Conservation (phyloP, 208 protist genomes). For the Angomonas deanei region DNA sequence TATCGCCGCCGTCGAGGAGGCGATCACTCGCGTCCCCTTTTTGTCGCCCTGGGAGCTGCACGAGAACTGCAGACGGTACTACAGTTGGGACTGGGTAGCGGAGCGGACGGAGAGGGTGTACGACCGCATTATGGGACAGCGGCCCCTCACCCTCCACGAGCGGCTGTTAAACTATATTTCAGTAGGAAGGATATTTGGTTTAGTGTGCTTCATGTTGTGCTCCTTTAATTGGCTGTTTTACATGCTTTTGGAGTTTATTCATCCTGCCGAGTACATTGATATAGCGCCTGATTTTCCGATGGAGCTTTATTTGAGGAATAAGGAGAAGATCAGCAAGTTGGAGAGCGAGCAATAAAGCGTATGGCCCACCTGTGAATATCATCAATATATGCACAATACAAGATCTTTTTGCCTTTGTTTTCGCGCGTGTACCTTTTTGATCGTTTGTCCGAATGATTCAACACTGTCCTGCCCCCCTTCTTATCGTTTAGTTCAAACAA, state of each 20-base stretch:
- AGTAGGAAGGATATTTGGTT: slow-evolving; percentile 82
- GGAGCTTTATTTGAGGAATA: slow-evolving; percentile 60
- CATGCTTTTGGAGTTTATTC: slow-evolving; percentile 71
- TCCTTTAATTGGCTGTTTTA: slow-evolving; percentile 80
- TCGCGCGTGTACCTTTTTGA: too few relatives aligned
- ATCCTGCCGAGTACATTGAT: slow-evolving; percentile 82
- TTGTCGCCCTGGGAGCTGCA: slow-evolving; percentile 84
- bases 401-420: too few relatives aligned
- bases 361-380: background rate
- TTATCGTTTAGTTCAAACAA: too few relatives aligned
- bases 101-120: slow-evolving; percentile 94
- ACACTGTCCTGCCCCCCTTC: too few relatives aligned
- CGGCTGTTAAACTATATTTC: slow-evolving; percentile 82
- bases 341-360: background rate
- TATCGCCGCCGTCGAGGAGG: slow-evolving; percentile 60
- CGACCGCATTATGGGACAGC: slow-evolving; percentile 64
- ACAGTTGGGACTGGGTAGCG: slow-evolving; percentile 94
- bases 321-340: slow-evolving; percentile 64
- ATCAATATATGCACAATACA: too few relatives aligned
- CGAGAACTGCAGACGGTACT: slow-evolving; percentile 87
- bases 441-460: too few relatives aligned
- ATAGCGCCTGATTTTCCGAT: slow-evolving; percentile 91
- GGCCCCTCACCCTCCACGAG: slow-evolving; percentile 67
- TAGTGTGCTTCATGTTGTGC: slow-evolving; percentile 88
- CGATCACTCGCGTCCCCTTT: slow-evolving; percentile 63